phyloP scores from a whole-genome alignment of 1,284 basidiomycete species.

The Leccinum solheimii region DNA sequence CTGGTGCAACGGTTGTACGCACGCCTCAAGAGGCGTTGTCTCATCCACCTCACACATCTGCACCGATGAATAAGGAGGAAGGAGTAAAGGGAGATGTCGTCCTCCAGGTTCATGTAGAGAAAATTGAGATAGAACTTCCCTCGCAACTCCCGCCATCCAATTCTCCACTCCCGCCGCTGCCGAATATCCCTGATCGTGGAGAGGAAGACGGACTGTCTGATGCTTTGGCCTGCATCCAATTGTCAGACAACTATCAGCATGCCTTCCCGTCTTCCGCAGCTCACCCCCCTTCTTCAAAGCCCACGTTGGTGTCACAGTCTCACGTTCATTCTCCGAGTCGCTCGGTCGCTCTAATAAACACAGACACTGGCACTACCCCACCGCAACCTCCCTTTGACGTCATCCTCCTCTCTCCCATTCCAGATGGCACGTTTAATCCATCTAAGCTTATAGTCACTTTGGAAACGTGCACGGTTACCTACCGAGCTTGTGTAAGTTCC shows the following conservation, averaged over 20 bases:
- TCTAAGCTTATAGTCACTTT: constrained; percentile 62
- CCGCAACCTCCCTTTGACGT: constrained; percentile 58
- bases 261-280: constrained; percentile 35
- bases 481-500: constrained; percentile 64
- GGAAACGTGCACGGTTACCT: constrained; percentile 66
- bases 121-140: constrained; percentile 31
- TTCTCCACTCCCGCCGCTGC: constrained; percentile 59
- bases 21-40: constrained; percentile 73
- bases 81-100: constrained; percentile 14
- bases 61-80: constrained; percentile 20
- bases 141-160: constrained; percentile 42
- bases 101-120: constrained; percentile 22
- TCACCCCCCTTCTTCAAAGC: constrained; percentile 47
- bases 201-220: constrained; percentile 25
- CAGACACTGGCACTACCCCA: constrained; percentile 37
- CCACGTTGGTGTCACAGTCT: constrained; percentile 35
- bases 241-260: constrained; percentile 28
- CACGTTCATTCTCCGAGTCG: constrained; percentile 38
- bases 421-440: constrained; percentile 48
- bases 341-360: constrained; percentile 38
- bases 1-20: constrained; percentile 68
- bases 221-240: constrained; percentile 21
- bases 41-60: constrained; percentile 8
- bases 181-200: constrained; percentile 18
- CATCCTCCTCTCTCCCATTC: constrained; percentile 63